Conservation (phyloP, 306 rosid genomes). For the Senna tora region DNA sequence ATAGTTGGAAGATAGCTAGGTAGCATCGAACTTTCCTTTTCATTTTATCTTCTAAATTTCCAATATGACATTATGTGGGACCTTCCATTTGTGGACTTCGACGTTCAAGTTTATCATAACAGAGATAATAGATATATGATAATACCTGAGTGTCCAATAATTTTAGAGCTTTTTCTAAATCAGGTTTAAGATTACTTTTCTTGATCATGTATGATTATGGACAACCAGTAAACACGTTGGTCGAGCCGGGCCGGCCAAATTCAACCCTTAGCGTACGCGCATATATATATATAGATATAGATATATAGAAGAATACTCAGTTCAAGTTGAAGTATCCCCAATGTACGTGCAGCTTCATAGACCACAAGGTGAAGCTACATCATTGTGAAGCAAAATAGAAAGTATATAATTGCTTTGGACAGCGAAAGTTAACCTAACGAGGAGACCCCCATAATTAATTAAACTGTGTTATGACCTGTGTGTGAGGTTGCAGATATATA, state of each 20-base stretch:
- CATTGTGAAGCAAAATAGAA: not conserved
- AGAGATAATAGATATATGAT: too few relatives aligned
- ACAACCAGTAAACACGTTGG: too few relatives aligned
- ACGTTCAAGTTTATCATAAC: too few relatives aligned
- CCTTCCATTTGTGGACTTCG: too few relatives aligned
- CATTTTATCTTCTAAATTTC: not conserved
- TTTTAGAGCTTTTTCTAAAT: too few relatives aligned
- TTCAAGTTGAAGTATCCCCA: slow-evolving; percentile 8
- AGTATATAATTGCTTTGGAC: slow-evolving; percentile 26
- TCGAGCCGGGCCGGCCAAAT: too few relatives aligned
- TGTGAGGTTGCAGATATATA: not conserved
- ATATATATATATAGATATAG: too few relatives aligned
- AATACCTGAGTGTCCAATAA: too few relatives aligned
- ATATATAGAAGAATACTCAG: not conserved
- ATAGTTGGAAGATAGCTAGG: not conserved
- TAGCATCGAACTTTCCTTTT: not conserved
- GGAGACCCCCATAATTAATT: not conserved
- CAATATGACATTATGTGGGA: too few relatives aligned
- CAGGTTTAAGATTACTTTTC: too few relatives aligned
- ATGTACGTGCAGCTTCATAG: slow-evolving; percentile 35
- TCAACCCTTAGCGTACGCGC: too few relatives aligned
- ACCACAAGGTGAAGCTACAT: slow-evolving; percentile 23
- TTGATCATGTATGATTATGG: too few relatives aligned
- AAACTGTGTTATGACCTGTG: not conserved
- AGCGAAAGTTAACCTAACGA: slow-evolving; percentile 46